These are phyloP conservation scores for Hanseniaspora valbyensis DNA, from an alignment of 805 yeast species.

Conservation along the genomic window DNA sequence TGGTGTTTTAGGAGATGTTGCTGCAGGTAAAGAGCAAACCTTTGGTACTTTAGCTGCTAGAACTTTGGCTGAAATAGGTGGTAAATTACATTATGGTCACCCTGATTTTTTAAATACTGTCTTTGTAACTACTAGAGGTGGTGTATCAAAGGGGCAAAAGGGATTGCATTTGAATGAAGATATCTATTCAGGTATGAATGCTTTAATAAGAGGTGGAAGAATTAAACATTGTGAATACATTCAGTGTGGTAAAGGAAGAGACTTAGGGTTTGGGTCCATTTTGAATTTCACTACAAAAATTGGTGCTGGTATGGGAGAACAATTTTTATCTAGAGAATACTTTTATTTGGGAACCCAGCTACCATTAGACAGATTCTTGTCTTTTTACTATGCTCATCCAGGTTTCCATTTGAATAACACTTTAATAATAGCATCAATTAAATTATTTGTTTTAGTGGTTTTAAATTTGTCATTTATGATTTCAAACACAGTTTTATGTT, in stretches of 20 bases:
- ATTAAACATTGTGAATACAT: conserved; percentile 73
- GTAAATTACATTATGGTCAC: conserved; percentile 77
- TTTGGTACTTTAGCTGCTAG: conserved; percentile 78
- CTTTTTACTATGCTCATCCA: conserved; percentile 77
- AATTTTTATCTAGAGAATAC: conserved; percentile 71
- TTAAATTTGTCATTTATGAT: conserved; percentile 55
- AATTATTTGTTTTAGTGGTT: conserved; percentile 47
- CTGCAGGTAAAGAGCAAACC: conserved; percentile 82
- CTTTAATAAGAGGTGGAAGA: conserved; percentile 66
- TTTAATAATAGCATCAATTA: conserved; percentile 57
- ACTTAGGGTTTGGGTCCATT: conserved; percentile 73
- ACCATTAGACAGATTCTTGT: conserved; percentile 65
- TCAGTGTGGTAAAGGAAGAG: conserved; percentile 82
- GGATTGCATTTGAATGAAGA: conserved; percentile 78
- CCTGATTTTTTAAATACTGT: conserved; percentile 69
- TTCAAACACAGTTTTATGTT: conserved; percentile 50
- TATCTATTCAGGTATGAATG: conserved; percentile 79
- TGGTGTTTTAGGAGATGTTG: conserved; percentile 74
- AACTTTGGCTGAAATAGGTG: conserved; percentile 71
- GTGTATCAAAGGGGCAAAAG: conserved; percentile 75
- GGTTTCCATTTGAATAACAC: conserved; percentile 76
- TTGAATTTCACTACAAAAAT: conserved; percentile 72
- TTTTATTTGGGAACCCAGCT: conserved; percentile 66
- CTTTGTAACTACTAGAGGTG: conserved; percentile 77
- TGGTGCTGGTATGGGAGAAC: conserved; percentile 89